phyloP scores from a whole-genome alignment of 257 asterid genomes.

The Nicotiana sylvestris region DNA sequence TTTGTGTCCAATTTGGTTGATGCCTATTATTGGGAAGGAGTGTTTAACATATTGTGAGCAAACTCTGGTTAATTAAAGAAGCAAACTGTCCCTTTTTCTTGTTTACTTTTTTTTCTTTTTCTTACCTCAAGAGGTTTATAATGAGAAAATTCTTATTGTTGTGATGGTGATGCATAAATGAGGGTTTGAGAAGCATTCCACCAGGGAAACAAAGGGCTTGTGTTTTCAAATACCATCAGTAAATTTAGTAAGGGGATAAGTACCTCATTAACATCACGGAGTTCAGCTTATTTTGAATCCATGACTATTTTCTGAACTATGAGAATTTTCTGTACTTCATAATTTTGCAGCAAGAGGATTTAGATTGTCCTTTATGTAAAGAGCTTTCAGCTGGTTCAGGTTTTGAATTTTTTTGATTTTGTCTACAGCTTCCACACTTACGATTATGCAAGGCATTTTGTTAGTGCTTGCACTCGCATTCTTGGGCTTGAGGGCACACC shows the following conservation, averaged over 20 bases:
- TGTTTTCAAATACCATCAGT: not conserved
- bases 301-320: not conserved
- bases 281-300: not conserved
- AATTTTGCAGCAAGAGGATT: not conserved
- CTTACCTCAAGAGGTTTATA: not conserved
- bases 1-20: not conserved
- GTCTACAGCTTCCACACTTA: constrained; percentile 77
- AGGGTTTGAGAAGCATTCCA: not conserved
- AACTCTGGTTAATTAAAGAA: not conserved
- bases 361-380: not conserved
- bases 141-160: not conserved
- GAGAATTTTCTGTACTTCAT: not conserved
- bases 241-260: not conserved
- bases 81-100: not conserved
- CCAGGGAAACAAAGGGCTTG: not conserved
- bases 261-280: not conserved
- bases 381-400: not conserved
- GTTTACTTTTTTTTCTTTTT: too few species aligned
- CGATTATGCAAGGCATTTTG: constrained; percentile 89
- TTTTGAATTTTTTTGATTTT: not conserved
- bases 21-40: not conserved
- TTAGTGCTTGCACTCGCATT: constrained; percentile 91
- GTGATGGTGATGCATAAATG: not conserved
- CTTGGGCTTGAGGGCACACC: constrained; percentile 97
- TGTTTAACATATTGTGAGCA: constrained; percentile 2